Evolutionary conservation across 371 early-diverging fungal genomes (phyloP).

Genomic region (Mortierella sp.): DNA sequence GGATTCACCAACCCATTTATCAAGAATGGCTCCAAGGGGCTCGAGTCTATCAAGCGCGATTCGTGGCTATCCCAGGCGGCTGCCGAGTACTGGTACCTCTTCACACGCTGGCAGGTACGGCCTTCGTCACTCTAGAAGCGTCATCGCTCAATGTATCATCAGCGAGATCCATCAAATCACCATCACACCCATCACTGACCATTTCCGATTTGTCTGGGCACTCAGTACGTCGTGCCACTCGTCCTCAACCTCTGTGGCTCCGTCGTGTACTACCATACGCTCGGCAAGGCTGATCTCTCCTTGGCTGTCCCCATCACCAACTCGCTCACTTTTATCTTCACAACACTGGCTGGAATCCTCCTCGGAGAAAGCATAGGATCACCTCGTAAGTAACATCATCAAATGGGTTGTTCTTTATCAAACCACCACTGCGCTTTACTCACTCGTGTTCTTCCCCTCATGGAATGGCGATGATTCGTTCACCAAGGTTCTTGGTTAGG

Average conservation of each 20-base stretch:
- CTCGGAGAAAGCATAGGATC: constrained; percentile 80
- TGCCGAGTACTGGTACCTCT: constrained; percentile 81
- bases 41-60: constrained; percentile 73
- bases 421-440: not conserved
- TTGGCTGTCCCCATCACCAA: constrained; percentile 93
- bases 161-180: too few relatives aligned
- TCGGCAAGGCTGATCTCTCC: constrained; percentile 91
- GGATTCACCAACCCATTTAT: constrained; percentile 96
- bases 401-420: too few relatives aligned
- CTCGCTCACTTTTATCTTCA: constrained; percentile 89
- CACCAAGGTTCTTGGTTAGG: constrained; percentile 68
- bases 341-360: constrained; percentile 80
- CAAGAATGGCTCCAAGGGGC: constrained; percentile 84
- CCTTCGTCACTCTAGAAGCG: not conserved
- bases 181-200: not conserved
- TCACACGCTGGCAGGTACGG: constrained; percentile 86
- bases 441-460: too few relatives aligned
- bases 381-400: constrained; percentile 54
- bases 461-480: too few relatives aligned
- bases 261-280: constrained; percentile 88
- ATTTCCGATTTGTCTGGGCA: not conserved
- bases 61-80: constrained; percentile 67
- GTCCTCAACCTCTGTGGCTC: constrained; percentile 90
- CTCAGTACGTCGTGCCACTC: constrained; percentile 86
- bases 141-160: too few relatives aligned